Evolutionary conservation across 2,329 filamentous ascomycete genomes (phyloP).

Genomic region (Sarocladium oryzae): DNA sequence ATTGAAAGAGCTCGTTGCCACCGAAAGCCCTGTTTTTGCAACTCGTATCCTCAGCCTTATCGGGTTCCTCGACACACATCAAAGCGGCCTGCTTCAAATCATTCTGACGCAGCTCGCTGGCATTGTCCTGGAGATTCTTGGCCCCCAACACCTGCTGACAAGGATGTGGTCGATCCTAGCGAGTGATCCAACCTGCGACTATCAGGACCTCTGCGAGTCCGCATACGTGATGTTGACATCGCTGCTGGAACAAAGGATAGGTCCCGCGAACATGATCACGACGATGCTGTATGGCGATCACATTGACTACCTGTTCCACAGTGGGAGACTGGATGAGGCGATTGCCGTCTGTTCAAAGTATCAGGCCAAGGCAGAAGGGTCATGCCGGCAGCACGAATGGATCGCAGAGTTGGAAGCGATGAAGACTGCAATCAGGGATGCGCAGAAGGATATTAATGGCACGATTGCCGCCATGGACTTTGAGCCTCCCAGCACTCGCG

Average conservation of each 20-base stretch:
- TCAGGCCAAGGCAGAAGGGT: constrained; percentile 21
- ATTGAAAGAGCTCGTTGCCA: constrained; percentile 25
- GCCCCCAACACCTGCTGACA: constrained; percentile 22
- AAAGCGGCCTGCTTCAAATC: constrained; percentile 24
- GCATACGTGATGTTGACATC: constrained; percentile 25
- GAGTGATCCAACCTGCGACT: constrained; percentile 23
- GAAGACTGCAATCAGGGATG: constrained; percentile 12
- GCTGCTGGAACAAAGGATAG: constrained; percentile 23
- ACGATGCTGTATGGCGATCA: constrained; percentile 28
- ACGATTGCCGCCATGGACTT: constrained; percentile 15
- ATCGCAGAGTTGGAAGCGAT: constrained; percentile 21
- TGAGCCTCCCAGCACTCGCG: neutral
- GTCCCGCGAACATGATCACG: constrained; percentile 26
- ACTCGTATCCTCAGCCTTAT: constrained; percentile 27
- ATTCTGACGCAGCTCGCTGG: constrained; percentile 25
- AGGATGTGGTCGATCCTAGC: constrained; percentile 25
- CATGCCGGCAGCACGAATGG: constrained; percentile 23
- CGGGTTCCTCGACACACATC: constrained; percentile 28
- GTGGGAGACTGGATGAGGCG: constrained; percentile 20
- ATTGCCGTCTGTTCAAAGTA: constrained; percentile 23
- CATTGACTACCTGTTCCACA: constrained; percentile 25
- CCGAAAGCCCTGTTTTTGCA: constrained; percentile 27
- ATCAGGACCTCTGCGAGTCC: constrained; percentile 25
- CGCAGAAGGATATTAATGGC: constrained; percentile 22
- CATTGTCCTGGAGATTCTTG: constrained; percentile 24